Conservation (phyloP, 306 rosid species). For the Inga oerstediana region DNA sequence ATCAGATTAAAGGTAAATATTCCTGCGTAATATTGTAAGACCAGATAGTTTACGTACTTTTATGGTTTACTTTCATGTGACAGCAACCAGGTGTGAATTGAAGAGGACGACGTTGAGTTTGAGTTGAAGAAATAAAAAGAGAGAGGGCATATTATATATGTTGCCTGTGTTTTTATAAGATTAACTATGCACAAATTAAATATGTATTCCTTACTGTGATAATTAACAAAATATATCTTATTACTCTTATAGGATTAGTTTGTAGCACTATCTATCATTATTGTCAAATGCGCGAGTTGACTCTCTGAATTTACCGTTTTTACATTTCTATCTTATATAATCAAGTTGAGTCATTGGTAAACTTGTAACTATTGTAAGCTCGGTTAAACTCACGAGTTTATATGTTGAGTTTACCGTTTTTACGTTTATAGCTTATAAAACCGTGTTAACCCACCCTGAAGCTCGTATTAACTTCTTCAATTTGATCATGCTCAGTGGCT, state of each 20-base stretch:
- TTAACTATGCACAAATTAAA: neutral
- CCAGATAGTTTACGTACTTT: neutral
- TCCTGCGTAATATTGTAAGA: neutral
- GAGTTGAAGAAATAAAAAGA: neutral
- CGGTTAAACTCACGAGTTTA: too few relatives aligned
- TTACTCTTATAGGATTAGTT: neutral
- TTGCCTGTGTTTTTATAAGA: neutral
- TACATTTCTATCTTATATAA: too few relatives aligned
- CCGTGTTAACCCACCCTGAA: too few relatives aligned
- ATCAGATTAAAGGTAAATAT: neutral
- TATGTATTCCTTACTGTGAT: neutral
- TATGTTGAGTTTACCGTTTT: too few relatives aligned
- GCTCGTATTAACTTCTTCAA: too few relatives aligned
- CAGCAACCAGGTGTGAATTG: neutral
- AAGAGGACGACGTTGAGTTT: neutral
- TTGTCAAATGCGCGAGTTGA: too few relatives aligned
- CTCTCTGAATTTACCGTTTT: too few relatives aligned
- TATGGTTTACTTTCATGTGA: slow-evolving; percentile 3
- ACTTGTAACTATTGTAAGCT: too few relatives aligned
- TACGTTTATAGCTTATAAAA: too few relatives aligned
- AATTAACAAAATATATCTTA: neutral
- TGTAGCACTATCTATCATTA: neutral
- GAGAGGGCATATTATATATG: neutral
- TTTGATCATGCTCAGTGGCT: too few relatives aligned
- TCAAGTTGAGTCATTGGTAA: too few relatives aligned